phyloP scores from a whole-genome alignment of 306 rosid species.

The Prinsepia uniflora region DNA sequence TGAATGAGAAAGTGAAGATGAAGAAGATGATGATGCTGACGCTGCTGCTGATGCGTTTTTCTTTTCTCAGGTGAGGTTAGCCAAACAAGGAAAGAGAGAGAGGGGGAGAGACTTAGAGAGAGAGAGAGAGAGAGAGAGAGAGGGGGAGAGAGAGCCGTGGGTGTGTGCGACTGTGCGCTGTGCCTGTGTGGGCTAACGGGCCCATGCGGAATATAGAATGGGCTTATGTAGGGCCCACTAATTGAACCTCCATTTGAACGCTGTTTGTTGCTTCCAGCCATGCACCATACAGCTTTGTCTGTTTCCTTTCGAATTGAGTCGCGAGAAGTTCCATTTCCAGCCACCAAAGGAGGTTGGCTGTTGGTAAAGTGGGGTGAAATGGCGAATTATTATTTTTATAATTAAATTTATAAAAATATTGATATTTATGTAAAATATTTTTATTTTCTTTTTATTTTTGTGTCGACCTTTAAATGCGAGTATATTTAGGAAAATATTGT shows the following conservation, averaged over 20 bases:
- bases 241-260: not conserved
- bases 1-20: not conserved
- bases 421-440: too few species aligned
- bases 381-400: too few species aligned
- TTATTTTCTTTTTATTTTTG: too few species aligned
- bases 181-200: constrained; percentile 12
- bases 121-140: constrained; percentile 9
- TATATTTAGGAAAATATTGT: too few species aligned
- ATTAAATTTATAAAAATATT: too few species aligned
- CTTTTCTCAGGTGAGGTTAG: not conserved
- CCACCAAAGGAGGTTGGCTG: too few species aligned
- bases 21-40: not conserved
- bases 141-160: not conserved
- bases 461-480: too few species aligned
- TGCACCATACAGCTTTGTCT: constrained; percentile 1
- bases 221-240: constrained; percentile 14
- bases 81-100: constrained; percentile 1
- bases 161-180: not conserved
- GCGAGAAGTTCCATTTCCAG: too few species aligned
- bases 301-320: not conserved
- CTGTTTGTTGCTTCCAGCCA: constrained; percentile 18
- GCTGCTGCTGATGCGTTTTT: not conserved
- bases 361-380: too few species aligned
- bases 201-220: constrained; percentile 10
- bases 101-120: too few species aligned